Evolutionary conservation across 768 basidiomycete genomes (phyloP).

Genomic region (Saitozyma podzolica): DNA sequence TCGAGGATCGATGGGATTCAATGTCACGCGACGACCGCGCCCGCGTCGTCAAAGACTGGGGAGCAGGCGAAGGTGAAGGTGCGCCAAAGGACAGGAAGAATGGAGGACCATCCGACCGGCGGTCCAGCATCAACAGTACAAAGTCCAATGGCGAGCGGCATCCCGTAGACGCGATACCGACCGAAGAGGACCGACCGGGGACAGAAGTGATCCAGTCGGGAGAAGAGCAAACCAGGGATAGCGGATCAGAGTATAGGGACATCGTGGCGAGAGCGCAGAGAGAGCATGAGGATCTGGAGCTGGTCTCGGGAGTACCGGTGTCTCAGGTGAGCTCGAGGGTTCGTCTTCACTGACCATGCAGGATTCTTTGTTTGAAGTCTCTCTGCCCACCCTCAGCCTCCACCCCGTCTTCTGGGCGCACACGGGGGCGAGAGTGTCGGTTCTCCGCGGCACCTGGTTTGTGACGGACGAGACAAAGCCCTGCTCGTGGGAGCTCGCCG

Average conservation of each 20-base stretch:
- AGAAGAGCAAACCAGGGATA: conserved; percentile 6
- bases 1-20: conserved; percentile 39
- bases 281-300: conserved; percentile 45
- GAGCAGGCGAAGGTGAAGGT: conserved; percentile 37
- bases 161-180: too few species aligned
- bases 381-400: conserved; percentile 45
- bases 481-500: conserved; percentile 53
- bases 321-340: conserved; percentile 39
- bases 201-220: conserved; percentile 10
- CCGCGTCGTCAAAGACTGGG: conserved; percentile 30
- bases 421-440: conserved; percentile 52
- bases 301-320: conserved; percentile 46
- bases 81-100: conserved; percentile 30
- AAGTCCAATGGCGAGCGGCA: too few species aligned
- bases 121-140: too few species aligned
- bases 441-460: conserved; percentile 55
- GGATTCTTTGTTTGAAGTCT: conserved; percentile 52
- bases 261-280: conserved; percentile 29
- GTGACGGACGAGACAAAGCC: conserved; percentile 54
- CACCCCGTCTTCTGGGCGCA: conserved; percentile 56
- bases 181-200: not conserved
- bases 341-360: conserved; percentile 5
- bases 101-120: conserved; percentile 16
- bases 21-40: conserved; percentile 26
- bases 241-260: conserved; percentile 28